Evolutionary conservation across 257 asterid species (phyloP).

Genomic region (Buddleja alternifolia): DNA sequence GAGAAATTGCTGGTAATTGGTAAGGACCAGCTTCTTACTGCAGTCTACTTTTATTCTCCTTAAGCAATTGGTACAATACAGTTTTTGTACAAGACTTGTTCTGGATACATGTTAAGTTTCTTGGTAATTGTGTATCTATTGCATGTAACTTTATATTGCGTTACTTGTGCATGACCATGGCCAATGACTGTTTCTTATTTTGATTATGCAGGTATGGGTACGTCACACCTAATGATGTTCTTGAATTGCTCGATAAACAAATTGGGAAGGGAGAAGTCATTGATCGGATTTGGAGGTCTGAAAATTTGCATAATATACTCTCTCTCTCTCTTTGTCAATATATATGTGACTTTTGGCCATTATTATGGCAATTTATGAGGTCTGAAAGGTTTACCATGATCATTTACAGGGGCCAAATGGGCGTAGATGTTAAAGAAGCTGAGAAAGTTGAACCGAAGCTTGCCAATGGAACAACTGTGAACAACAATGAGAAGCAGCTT

Average conservation of each 20-base stretch:
- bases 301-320: too few species aligned
- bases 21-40: conserved; percentile 35
- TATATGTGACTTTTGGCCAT: too few species aligned
- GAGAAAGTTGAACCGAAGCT: conserved; percentile 50
- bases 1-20: conserved; percentile 86
- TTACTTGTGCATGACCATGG: conserved; percentile 11
- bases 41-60: conserved; percentile 14
- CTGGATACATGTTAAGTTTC: not conserved
- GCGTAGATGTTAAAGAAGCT: conserved; percentile 50
- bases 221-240: conserved; percentile 88
- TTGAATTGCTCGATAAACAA: conserved; percentile 79
- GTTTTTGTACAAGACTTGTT: not conserved
- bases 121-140: not conserved
- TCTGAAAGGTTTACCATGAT: conserved; percentile 19
- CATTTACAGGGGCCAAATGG: conserved; percentile 88
- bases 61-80: too few species aligned
- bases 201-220: conserved; percentile 84
- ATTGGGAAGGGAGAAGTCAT: conserved; percentile 80
- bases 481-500: conserved; percentile 45
- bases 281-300: conserved; percentile 85
- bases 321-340: too few species aligned
- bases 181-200: conserved; percentile 15
- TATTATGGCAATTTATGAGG: not conserved
- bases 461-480: conserved; percentile 48
- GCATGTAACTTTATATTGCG: conserved; percentile 12